Percentiles rank a stretch among this genome's conserved stretches.
phyloP scores from a whole-genome alignment of 108 stramenopile genomes.

The Pseudonitzschia multistriata region DNA sequence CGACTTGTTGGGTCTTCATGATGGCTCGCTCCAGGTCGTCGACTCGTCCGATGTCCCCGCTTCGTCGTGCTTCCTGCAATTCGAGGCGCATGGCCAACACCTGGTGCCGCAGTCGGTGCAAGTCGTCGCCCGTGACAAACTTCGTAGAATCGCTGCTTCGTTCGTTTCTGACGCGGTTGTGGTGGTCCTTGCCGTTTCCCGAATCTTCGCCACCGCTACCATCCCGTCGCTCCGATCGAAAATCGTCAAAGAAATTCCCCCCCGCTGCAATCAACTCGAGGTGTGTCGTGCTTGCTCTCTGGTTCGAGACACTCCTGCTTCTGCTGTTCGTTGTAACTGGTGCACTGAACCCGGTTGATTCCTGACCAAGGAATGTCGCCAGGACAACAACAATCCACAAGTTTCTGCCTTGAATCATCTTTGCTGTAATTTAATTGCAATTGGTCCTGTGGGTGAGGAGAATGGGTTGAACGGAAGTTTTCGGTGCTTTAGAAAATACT shows the following conservation, averaged over 20 bases:
- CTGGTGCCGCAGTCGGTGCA: slow-evolving; percentile 48
- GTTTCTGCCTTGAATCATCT: not conserved
- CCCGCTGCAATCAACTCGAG: slow-evolving; percentile 1
- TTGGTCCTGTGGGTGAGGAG: too few relatives aligned
- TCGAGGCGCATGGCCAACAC: slow-evolving; percentile 43
- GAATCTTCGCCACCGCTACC: slow-evolving; percentile 1
- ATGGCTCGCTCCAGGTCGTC: slow-evolving; percentile 47
- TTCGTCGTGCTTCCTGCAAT: slow-evolving; percentile 36
- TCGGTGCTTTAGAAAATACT: not conserved
- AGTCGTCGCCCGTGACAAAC: slow-evolving; percentile 56
- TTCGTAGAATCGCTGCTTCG: not conserved
- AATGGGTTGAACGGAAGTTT: not conserved
- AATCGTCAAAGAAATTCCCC: slow-evolving; percentile 14
- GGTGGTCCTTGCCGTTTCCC: not conserved
- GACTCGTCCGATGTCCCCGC: slow-evolving; percentile 13
- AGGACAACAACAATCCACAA: not conserved
- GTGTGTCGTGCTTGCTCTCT: not conserved
- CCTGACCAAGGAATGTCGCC: not conserved
- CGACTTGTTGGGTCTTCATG: slow-evolving; percentile 46
- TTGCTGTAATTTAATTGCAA: not conserved
- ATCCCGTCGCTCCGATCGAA: not conserved
- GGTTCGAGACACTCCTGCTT: not conserved
- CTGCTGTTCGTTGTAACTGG: not conserved
- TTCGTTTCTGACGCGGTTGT: not conserved
- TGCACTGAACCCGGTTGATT: not conserved